Evolutionary conservation across 2,329 filamentous ascomycete species (phyloP), one percentile per base, ranked within the genome.

Genomic region (Mollisia scopiformis): DNA sequence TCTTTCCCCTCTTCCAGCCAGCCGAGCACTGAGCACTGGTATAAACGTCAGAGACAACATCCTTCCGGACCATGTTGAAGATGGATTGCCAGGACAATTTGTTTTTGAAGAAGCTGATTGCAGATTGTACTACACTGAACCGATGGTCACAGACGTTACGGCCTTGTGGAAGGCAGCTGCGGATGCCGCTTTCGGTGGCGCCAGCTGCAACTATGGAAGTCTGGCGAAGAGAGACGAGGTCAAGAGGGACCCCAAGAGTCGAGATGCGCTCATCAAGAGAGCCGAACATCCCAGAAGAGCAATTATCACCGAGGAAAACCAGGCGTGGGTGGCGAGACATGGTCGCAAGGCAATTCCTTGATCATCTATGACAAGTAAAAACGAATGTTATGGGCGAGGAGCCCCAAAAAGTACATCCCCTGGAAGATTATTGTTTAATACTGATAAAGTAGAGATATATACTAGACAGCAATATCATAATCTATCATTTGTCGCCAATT

Each of bases 81-180:
- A 73, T 47, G 71, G 74, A 43, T 71, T 78, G 0, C 82, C 86
- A 14, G 73, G 82, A 16, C 87, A 90, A 66, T 89, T 88, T 68
- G 73, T 83, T 1, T 84, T 85, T 58, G 82, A 88, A 64, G 79
- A 84, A 1, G 83, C 87, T 0, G 82, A 86, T 65, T 89, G 86
- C 65, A 77, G 85, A 5, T 71, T 88, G 13, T 89, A 81, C 69
- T 88, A 83, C 62, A 86, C 86, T 2, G 70, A 77, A 16, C 72
- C 77, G 2, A 87, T 85, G 73, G 72, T 84, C 33, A 72, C 78
- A 3, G 78, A 86, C 59, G 78, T 83, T 1, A 77, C 76, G 1
- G 75, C 73, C n/a, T 68, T 84, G 33, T 89, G 87, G 86, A 75
- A 74, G 30, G 75, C 74, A 25, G 78, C 77, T 30, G 74, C 73